Percentiles rank a stretch among this genome's conserved stretches.
These are phyloP conservation scores for Melampsora americana DNA, from an alignment of 1,284 basidiomycete species.

Conservation along the genomic window DNA sequence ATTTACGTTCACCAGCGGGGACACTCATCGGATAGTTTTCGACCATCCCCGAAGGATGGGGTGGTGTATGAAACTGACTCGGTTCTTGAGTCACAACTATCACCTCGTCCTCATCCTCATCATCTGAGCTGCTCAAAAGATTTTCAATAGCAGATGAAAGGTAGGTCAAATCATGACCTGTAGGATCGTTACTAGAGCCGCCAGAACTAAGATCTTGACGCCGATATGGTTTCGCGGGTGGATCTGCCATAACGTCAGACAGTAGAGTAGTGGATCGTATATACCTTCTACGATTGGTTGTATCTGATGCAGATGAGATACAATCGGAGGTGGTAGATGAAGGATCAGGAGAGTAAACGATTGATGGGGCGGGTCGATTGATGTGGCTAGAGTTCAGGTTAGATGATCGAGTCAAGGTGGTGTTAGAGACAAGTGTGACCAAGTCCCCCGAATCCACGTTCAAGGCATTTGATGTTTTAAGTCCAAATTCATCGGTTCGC, in stretches of 20 bases:
- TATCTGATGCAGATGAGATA: slow-evolving; percentile 1
- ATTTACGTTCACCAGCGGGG: slow-evolving; percentile 24
- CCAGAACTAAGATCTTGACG: background rate
- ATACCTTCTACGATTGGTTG: background rate
- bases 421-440: background rate
- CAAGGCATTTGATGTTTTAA: background rate
- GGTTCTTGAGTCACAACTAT: background rate
- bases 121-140: slow-evolving; percentile 38
- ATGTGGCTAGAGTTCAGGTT: background rate
- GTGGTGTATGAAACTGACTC: background rate
- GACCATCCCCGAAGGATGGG: background rate
- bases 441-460: background rate
- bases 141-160: background rate
- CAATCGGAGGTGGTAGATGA: background rate
- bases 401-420: background rate
- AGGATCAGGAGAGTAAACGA: slow-evolving; percentile 3
- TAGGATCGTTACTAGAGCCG: slow-evolving; percentile 2
- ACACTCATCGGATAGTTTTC: background rate
- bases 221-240: background rate
- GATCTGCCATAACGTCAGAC: background rate
- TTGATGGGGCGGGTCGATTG: background rate
- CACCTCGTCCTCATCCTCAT: slow-evolving; percentile 32
- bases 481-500: background rate
- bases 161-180: slow-evolving; percentile 6
- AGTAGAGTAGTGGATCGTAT: too few species aligned